Conservation (phyloP, 495 filamentous ascomycete genomes). For the Penicillium diatomitis region DNA sequence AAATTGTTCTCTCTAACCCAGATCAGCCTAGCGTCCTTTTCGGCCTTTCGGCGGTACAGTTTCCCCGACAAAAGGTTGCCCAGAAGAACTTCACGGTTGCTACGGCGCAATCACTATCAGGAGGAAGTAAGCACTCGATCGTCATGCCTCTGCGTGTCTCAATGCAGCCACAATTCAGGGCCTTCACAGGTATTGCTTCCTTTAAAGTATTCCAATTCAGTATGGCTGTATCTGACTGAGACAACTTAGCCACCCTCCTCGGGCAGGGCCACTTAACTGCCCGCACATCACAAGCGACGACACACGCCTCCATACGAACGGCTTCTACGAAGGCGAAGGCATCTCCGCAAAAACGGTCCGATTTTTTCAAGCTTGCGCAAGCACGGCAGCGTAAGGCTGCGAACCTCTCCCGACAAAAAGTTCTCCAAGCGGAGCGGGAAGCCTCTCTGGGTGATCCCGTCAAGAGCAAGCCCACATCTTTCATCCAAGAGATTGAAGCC, state of each 20-base stretch:
- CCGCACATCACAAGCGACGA: constrained; percentile 22
- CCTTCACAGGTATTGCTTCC: constrained; percentile 46
- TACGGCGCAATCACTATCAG: constrained; percentile 3
- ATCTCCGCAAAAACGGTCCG: constrained; percentile 27
- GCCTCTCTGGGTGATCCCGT: constrained; percentile 64
- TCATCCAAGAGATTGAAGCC: constrained; percentile 71
- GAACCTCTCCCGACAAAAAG: constrained; percentile 63
- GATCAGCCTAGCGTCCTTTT: constrained; percentile 20
- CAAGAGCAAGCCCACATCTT: constrained; percentile 66
- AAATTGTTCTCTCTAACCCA: neutral
- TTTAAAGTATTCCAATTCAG: too few species aligned
- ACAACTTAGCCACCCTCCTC: constrained; percentile 11
- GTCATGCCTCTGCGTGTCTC: constrained; percentile 71
- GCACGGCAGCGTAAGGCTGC: constrained; percentile 69
- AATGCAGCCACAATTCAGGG: constrained; percentile 50
- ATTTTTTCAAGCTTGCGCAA: constrained; percentile 47
- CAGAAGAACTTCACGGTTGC: constrained; percentile 19
- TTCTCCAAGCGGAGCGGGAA: constrained; percentile 52
- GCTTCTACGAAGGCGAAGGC: constrained; percentile 27
- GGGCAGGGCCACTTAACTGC: constrained; percentile 24
- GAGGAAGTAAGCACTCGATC: constrained; percentile 3
- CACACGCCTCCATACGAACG: constrained; percentile 23
- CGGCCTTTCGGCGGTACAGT: constrained; percentile 17
- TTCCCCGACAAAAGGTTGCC: constrained; percentile 23
- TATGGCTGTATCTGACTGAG: too few species aligned